phyloP scores from a whole-genome alignment of 2,329 filamentous ascomycete species.

The Aspergillus novofumigatus region DNA sequence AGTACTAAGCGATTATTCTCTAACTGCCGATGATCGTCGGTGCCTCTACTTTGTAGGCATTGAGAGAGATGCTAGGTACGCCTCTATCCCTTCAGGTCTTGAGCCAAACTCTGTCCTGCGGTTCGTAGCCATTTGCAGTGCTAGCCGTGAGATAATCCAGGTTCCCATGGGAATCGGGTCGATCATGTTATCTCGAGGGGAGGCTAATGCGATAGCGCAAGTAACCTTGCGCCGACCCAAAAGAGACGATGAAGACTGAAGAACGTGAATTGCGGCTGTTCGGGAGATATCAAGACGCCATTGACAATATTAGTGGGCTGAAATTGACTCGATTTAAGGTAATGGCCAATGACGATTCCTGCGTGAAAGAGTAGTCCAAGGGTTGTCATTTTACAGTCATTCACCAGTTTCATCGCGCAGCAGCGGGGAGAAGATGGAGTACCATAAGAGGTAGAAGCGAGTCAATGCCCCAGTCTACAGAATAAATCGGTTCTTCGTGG shows the following conservation, averaged over 20 bases:
- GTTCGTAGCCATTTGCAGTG: not conserved
- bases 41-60: not conserved
- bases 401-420: not conserved
- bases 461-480: no score
- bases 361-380: not conserved
- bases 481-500: no score
- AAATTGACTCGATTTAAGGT: not conserved
- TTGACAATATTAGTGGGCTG: not conserved
- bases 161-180: not conserved
- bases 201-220: not conserved
- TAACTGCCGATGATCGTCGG: not conserved
- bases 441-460: no score
- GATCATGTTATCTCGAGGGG: not conserved
- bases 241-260: not conserved
- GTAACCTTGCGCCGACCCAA: not conserved
- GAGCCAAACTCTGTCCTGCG: not conserved
- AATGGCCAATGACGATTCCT: not conserved
- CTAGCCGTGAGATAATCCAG: not conserved
- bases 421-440: not conserved
- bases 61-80: not conserved
- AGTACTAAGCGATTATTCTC: not conserved
- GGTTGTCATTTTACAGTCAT: not conserved
- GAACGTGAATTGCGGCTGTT: not conserved
- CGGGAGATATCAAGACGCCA: not conserved
- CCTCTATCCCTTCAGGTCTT: no score